phyloP scores from a whole-genome alignment of 2,329 filamentous ascomycete species.

The Colletotrichum lindemuthianum region DNA sequence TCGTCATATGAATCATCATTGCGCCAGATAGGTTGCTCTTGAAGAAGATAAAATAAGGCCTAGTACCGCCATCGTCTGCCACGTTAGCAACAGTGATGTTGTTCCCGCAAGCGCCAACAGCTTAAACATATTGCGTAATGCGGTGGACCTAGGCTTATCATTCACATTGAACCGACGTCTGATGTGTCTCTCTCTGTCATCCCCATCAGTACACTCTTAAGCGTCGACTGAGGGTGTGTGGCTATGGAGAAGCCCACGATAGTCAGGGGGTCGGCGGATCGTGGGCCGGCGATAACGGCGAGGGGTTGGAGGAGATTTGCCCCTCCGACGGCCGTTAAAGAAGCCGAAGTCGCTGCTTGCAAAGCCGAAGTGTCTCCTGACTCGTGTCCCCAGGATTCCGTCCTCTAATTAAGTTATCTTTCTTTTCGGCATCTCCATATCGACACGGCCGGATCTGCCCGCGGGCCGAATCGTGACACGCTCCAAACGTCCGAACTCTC shows the following conservation, averaged over 20 bases:
- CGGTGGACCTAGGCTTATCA: slow-evolving; percentile 22
- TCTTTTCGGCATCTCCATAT: neutral
- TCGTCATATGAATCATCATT: no score
- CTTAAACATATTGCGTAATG: slow-evolving; percentile 6
- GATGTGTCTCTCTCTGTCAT: neutral
- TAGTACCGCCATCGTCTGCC: neutral
- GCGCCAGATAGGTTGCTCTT: no score
- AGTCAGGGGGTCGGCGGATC: neutral
- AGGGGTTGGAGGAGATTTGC: slow-evolving; percentile 11
- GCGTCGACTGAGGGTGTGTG: neutral
- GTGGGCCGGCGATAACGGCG: slow-evolving; percentile 25
- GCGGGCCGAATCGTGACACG: slow-evolving; percentile 4
- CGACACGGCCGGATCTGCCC: neutral
- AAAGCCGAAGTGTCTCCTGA: neutral
- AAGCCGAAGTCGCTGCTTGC: neutral
- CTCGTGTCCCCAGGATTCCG: neutral
- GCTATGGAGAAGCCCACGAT: slow-evolving; percentile 11
- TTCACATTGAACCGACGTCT: neutral
- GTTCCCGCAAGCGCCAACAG: neutral
- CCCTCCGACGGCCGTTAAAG: slow-evolving; percentile 10
- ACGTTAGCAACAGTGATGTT: neutral
- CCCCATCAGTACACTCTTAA: no score
- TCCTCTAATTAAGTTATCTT: neutral
- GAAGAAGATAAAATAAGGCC: no score
- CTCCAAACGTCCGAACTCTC: neutral